Base-by-base conservation (phyloP, 257 asterid genomes). In the Scutellaria galericulata region DNA sequence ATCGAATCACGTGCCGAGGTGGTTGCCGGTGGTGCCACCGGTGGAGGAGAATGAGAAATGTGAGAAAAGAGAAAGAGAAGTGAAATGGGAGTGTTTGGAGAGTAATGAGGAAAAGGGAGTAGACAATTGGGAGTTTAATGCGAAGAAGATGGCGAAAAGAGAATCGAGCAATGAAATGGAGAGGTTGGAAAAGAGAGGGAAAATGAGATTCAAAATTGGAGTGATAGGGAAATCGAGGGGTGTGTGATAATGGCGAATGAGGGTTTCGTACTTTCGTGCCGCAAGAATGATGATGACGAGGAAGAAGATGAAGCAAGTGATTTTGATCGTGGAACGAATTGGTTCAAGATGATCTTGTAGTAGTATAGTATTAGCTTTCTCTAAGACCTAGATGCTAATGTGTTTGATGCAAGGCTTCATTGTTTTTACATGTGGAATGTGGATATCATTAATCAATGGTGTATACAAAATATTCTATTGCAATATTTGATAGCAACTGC, bases 1-100 rank as follows among this genome's bases (percentile, higher is more conserved):
- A 10, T 55, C 58, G 71, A 74, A 59, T 73, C 92, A 86, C 5
- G 83, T 86, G 10, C 90, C 92, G 7, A 65, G 76, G 64, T 89
- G 96, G 89, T 65, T 89, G 15, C 90, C 92, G 7, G 41, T 40
- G n/a, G 65, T 72, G 81, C 66, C 57, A 7, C 57, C 73, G 79
- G 71, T 55, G 59, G 78, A 7, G 78, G 64, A 51, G 14, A 71
- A 42, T 18, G 77, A 7, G 11, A 75, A 22, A 12, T 14, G 0
- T 46, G 81, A 55, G 77, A 37, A 18, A 13, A 75, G 64, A 55
- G 14, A 50, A 11, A 48, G 68, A 48, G 83, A 79, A 35, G 73
- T 51, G 44, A 66, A 13, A 39, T 72, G 74, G 82, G 82, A 79
- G 51, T 69, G 67, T 76, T 68, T 66, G 52, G 79, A 20, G 20